Conservation (phyloP, 1,284 basidiomycete genomes). For the Leucoagaricus sp. region DNA sequence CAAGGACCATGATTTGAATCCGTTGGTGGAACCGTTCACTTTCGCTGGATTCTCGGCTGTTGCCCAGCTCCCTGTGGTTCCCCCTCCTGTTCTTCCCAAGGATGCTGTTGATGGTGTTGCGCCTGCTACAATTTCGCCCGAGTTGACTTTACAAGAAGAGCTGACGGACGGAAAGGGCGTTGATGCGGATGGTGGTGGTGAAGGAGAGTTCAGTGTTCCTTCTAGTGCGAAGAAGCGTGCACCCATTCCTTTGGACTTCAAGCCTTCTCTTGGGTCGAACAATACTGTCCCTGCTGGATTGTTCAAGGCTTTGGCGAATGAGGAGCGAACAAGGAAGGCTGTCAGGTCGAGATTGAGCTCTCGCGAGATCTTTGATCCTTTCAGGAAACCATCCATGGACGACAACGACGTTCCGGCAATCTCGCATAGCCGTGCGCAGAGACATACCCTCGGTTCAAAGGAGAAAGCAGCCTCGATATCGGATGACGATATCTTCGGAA, state of each 20-base stretch:
- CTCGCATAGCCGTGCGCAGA: slow-evolving; percentile 42
- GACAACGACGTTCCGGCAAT: slow-evolving; percentile 70
- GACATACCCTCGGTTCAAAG: slow-evolving; percentile 35
- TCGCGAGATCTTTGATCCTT: slow-evolving; percentile 58
- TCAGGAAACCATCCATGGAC: slow-evolving; percentile 69
- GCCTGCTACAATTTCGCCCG: slow-evolving; percentile 1
- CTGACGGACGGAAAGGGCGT: slow-evolving; percentile 20
- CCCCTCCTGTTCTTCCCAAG: slow-evolving; percentile 19
- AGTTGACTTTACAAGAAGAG: slow-evolving; percentile 12
- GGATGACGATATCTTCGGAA: slow-evolving; percentile 54
- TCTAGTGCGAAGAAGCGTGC: slow-evolving; percentile 51
- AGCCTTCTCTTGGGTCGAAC: slow-evolving; percentile 61
- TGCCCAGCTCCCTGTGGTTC: slow-evolving; percentile 22
- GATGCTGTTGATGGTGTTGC: slow-evolving; percentile 17
- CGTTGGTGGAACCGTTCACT: slow-evolving; percentile 62
- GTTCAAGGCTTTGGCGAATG: slow-evolving; percentile 72
- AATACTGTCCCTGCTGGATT: slow-evolving; percentile 81
- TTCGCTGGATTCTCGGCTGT: slow-evolving; percentile 56
- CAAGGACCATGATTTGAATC: slow-evolving; percentile 40
- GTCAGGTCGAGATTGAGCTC: slow-evolving; percentile 77
- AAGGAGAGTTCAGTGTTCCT: slow-evolving; percentile 12
- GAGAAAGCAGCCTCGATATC: slow-evolving; percentile 41
- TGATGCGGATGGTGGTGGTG: slow-evolving; percentile 27
- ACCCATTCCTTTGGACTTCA: slow-evolving; percentile 81
- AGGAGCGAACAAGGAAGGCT: slow-evolving; percentile 60